A percentile compares a stretch with the other conserved stretches of the same genome.
These are phyloP conservation scores for Colletotrichum simmondsii DNA, from an alignment of 2,329 filamentous ascomycete species.

Conservation along the genomic window DNA sequence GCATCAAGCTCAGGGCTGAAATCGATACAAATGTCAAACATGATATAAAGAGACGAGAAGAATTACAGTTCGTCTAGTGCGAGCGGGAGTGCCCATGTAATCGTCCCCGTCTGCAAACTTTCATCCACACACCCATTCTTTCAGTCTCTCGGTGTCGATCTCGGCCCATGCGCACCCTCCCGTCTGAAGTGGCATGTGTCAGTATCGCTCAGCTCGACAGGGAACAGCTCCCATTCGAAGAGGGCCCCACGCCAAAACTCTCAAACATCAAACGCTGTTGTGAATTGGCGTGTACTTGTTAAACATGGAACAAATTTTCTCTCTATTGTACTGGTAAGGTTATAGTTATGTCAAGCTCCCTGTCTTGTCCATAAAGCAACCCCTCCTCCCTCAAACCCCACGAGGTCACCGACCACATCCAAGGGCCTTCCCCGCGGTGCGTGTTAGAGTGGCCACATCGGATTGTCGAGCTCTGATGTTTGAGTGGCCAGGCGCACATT, in stretches of 20 bases:
- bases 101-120: too few species aligned
- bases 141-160: too few species aligned
- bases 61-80: too few species aligned
- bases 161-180: neutral
- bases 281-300: neutral
- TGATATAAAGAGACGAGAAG: too few species aligned
- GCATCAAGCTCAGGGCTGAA: too few species aligned
- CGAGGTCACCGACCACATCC: neutral
- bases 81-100: too few species aligned
- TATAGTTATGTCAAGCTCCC: constrained; percentile 17
- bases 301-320: too few species aligned
- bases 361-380: neutral
- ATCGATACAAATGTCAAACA: too few species aligned
- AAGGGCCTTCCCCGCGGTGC: neutral
- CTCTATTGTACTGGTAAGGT: neutral
- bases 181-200: constrained; percentile 8
- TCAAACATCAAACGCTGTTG: neutral
- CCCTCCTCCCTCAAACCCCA: neutral
- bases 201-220: constrained; percentile 22
- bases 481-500: neutral
- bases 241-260: neutral
- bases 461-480: neutral
- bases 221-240: neutral
- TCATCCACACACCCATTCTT: too few species aligned
- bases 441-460: constrained; percentile 7